These are phyloP conservation scores for Chaetomiaceae sp. DNA, from an alignment of 2,329 filamentous ascomycete species.

Conservation along the genomic window DNA sequence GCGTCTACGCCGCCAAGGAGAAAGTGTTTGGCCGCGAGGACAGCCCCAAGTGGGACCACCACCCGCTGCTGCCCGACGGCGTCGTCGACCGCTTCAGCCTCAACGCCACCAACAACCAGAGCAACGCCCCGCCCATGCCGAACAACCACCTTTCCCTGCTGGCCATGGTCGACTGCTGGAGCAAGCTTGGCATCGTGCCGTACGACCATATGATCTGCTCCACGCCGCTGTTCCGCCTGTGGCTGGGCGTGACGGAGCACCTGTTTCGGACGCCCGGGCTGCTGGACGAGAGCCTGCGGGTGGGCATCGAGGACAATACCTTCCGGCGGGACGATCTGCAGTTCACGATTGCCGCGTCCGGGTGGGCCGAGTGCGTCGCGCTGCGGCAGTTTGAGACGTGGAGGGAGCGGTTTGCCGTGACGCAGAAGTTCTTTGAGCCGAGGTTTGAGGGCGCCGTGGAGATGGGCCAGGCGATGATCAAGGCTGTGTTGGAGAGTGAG, in stretches of 20 bases:
- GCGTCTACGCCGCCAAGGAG: conserved; percentile 62
- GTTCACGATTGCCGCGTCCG: conserved; percentile 93
- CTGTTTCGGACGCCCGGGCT: conserved; percentile 79
- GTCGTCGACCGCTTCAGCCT: conserved; percentile 87
- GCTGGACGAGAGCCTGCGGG: conserved; percentile 78
- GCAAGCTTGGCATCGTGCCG: conserved; percentile 83
- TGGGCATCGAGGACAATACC: conserved; percentile 81
- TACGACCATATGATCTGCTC: conserved; percentile 99
- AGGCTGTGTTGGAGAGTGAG: conserved; percentile 77
- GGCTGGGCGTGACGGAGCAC: conserved; percentile 95
- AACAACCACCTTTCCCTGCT: conserved; percentile 94
- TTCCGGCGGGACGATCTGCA: conserved; percentile 96
- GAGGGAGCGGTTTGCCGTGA: conserved; percentile 82
- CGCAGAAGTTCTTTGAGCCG: conserved; percentile 87
- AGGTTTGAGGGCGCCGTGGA: conserved; percentile 82
- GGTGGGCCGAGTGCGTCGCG: conserved; percentile 91
- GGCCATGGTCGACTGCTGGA: conserved; percentile 99
- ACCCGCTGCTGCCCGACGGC: conserved; percentile 72
- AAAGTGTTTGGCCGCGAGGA: conserved; percentile 74
- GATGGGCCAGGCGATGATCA: conserved; percentile 95
- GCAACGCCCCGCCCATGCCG: conserved; percentile 47
- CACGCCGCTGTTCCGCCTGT: conserved; percentile 92
- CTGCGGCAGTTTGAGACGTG: conserved; percentile 92
- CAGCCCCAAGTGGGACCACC: conserved; percentile 53
- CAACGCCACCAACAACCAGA: conserved; percentile 48